phyloP scores from a whole-genome alignment of 169 alveolate species.

The Cryptosporidium tyzzeri region DNA sequence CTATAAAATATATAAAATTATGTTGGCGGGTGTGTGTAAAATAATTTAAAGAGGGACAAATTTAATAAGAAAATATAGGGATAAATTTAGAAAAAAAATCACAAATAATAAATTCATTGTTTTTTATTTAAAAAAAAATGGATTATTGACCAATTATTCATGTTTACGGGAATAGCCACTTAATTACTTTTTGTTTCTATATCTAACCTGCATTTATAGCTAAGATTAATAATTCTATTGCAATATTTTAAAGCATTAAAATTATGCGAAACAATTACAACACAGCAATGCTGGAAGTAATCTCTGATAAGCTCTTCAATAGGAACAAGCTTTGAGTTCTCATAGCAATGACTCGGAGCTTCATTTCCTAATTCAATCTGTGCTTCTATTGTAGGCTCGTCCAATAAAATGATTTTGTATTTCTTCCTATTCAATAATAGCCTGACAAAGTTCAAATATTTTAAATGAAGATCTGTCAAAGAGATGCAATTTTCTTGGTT shows the following conservation, averaged over 20 bases:
- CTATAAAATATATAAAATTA: neutral
- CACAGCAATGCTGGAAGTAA: slow-evolving; percentile 36
- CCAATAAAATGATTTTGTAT: slow-evolving; percentile 21
- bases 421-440: slow-evolving; percentile 13
- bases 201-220: neutral
- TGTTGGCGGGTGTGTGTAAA: neutral
- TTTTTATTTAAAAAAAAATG: too few species aligned
- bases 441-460: slow-evolving; percentile 33
- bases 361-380: neutral
- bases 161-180: too few species aligned
- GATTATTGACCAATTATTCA: too few species aligned
- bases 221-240: slow-evolving; percentile 12
- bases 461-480: slow-evolving; percentile 12
- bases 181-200: neutral
- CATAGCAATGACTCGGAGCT: neutral
- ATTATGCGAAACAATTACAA: slow-evolving; percentile 32
- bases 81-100: too few species aligned
- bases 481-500: neutral
- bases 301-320: slow-evolving; percentile 29
- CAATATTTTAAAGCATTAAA: slow-evolving; percentile 1
- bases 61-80: neutral
- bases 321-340: slow-evolving; percentile 8
- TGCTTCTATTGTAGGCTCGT: slow-evolving; percentile 27
- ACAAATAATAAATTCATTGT: too few species aligned
- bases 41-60: neutral